A percentile compares a stretch with the other conserved stretches of the same genome.
Evolutionary conservation across 768 basidiomycete genomes (phyloP).

Genomic region (Lyophyllum shimeji): DNA sequence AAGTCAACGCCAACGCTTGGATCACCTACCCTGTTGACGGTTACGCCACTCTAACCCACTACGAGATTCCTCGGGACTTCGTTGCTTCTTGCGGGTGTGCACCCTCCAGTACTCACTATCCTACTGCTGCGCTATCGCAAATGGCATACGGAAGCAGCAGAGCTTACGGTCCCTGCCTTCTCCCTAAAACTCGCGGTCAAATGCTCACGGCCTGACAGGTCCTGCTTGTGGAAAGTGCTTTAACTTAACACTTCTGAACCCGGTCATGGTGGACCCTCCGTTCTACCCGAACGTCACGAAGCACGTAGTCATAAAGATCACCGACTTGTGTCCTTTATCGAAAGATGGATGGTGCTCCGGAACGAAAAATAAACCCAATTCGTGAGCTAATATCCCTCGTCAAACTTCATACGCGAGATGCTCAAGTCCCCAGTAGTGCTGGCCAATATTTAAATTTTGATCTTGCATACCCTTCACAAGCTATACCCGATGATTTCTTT

Average conservation of each 20-base stretch:
- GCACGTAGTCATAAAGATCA: slow-evolving; percentile 73
- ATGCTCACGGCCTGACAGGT: slow-evolving; percentile 35
- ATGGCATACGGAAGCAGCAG: slow-evolving; percentile 77
- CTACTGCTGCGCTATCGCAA: slow-evolving; percentile 78
- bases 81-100: slow-evolving; percentile 81
- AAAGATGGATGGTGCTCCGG: slow-evolving; percentile 70
- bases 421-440: slow-evolving; percentile 39
- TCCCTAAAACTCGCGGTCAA: not conserved
- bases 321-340: slow-evolving; percentile 74
- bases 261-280: slow-evolving; percentile 63
- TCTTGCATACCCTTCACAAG: slow-evolving; percentile 71
- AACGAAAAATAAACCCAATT: slow-evolving; percentile 57
- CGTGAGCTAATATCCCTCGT: slow-evolving; percentile 41
- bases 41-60: slow-evolving; percentile 78
- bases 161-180: slow-evolving; percentile 48
- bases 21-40: slow-evolving; percentile 64
- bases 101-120: slow-evolving; percentile 63
- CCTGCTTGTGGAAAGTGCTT: slow-evolving; percentile 81
- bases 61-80: slow-evolving; percentile 52
- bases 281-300: slow-evolving; percentile 64
- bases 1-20: slow-evolving; percentile 39
- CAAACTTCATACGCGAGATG: not conserved
- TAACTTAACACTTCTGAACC: slow-evolving; percentile 70
- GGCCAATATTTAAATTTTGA: slow-evolving; percentile 80
- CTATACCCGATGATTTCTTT: slow-evolving; percentile 73